A percentile compares a stretch with the other conserved stretches of the same genome.
These are phyloP conservation scores for Blattamonas nauphoetae DNA, from an alignment of 78 protist genomes.

Conservation along the genomic window DNA sequence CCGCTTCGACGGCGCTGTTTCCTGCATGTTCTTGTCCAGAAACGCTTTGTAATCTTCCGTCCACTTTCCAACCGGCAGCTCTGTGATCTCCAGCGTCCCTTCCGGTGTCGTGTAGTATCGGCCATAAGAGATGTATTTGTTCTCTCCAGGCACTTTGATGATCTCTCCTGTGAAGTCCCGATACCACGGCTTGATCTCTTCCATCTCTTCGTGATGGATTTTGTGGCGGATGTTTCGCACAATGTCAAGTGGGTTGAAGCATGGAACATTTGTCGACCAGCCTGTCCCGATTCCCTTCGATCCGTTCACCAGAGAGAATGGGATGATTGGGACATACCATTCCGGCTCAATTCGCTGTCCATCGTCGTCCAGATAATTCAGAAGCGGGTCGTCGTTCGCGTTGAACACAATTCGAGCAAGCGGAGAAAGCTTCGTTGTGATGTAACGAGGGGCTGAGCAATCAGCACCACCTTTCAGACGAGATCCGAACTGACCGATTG, in stretches of 20 bases:
- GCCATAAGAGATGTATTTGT: neutral
- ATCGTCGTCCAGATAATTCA: conserved; percentile 62
- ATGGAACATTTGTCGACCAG: conserved; percentile 61
- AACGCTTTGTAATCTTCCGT: conserved; percentile 57
- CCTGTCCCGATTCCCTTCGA: conserved; percentile 91
- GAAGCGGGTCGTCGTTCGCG: conserved; percentile 71
- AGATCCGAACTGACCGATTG: conserved; percentile 91
- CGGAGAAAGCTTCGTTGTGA: conserved; percentile 65
- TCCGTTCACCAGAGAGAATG: conserved; percentile 94
- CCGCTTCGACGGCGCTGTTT: neutral
- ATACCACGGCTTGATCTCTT: conserved; percentile 79
- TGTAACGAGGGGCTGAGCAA: conserved; percentile 86
- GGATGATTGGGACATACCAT: conserved; percentile 83
- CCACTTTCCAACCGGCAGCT: conserved; percentile 32
- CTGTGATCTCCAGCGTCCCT: conserved; percentile 8
- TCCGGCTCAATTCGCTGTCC: conserved; percentile 86
- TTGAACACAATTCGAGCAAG: conserved; percentile 71
- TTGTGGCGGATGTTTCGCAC: conserved; percentile 39
- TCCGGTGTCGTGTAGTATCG: neutral
- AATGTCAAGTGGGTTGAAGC: conserved; percentile 75
- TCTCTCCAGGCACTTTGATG: neutral
- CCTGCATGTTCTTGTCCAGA: conserved; percentile 11
- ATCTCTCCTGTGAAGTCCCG: conserved; percentile 69
- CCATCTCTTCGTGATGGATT: conserved; percentile 39
- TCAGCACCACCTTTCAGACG: conserved; percentile 86